A percentile compares a stretch with the other conserved stretches of the same genome.
Evolutionary conservation across 108 stramenopile genomes (phyloP).

Genomic region (Fistulifera solaris): DNA sequence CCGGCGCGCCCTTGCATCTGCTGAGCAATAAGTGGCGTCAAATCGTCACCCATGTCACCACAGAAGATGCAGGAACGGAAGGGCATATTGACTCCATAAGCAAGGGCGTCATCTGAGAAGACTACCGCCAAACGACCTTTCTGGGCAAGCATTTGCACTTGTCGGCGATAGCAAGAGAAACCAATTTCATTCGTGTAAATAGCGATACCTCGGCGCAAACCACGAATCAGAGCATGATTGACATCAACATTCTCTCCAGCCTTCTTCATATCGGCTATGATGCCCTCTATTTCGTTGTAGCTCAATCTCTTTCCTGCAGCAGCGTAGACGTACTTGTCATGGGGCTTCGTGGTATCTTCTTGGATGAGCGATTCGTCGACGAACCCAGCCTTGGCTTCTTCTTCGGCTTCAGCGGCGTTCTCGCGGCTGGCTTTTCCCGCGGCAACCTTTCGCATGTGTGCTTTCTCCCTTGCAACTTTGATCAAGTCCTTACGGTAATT

Average conservation of each 20-base stretch:
- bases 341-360: conserved; percentile 93
- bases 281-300: conserved; percentile 90
- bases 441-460: conserved; percentile 82
- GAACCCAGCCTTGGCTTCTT: conserved; percentile 88
- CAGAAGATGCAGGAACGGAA: conserved; percentile 98
- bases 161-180: conserved; percentile 94
- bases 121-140: conserved; percentile 98
- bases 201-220: conserved; percentile 95
- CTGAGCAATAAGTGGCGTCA: conserved; percentile 94
- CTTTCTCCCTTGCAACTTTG: conserved; percentile 78
- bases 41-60: conserved; percentile 87
- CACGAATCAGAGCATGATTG: conserved; percentile 94
- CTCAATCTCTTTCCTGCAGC: conserved; percentile 84
- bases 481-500: conserved; percentile 87
- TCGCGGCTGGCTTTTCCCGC: conserved; percentile 81
- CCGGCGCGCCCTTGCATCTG: conserved; percentile 99
- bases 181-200: conserved; percentile 98
- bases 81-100: conserved; percentile 99
- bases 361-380: conserved; percentile 72
- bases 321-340: conserved; percentile 92
- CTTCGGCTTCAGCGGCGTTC: conserved; percentile 86
- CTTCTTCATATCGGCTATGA: conserved; percentile 91
- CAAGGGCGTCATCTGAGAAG: conserved; percentile 95
- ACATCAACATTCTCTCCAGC: conserved; percentile 82
- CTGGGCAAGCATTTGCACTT: conserved; percentile 95